Evolutionary conservation across 768 basidiomycete species (phyloP).

Genomic region (Podaxis carcinomalis): DNA sequence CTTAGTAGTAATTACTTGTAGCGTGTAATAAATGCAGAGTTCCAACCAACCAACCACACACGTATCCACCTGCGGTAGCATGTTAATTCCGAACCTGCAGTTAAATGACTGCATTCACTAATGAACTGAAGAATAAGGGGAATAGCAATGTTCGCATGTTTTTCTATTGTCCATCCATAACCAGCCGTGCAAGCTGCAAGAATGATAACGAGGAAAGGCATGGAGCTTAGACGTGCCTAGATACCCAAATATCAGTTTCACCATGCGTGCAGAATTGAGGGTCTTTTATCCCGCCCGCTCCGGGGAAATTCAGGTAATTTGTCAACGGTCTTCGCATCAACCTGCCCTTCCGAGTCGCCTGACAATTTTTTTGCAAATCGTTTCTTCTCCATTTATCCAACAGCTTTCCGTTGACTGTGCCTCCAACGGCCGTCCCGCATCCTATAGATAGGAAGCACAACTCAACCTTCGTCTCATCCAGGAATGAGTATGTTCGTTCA

Average conservation of each 20-base stretch:
- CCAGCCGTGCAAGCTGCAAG: conserved; percentile 41
- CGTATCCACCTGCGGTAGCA: conserved; percentile 48
- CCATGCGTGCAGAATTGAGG: background rate
- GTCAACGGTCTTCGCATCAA: conserved; percentile 19
- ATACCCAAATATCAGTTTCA: background rate
- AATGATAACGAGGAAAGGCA: conserved; percentile 19
- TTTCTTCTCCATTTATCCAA: conserved; percentile 55
- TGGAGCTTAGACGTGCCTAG: conserved; percentile 19
- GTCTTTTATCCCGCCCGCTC: conserved; percentile 36
- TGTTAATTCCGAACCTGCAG: background rate
- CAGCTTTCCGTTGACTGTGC: conserved; percentile 52
- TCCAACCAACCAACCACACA: too few species aligned
- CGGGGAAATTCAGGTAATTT: conserved; percentile 38
- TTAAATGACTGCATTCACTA: conserved; percentile 18
- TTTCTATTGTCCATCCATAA: conserved; percentile 60
- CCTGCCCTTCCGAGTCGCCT: background rate
- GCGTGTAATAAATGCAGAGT: too few species aligned
- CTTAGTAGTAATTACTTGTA: too few species aligned
- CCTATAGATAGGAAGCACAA: conserved; percentile 78
- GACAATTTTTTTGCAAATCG: conserved; percentile 19
- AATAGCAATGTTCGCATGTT: conserved; percentile 41
- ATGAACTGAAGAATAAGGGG: conserved; percentile 48
- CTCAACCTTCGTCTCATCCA: conserved; percentile 63
- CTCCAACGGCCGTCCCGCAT: conserved; percentile 62
- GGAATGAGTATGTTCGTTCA: conserved; percentile 48